Evolutionary conservation across 2,329 filamentous ascomycete genomes (phyloP).

Genomic region (Aciculosporium take): DNA sequence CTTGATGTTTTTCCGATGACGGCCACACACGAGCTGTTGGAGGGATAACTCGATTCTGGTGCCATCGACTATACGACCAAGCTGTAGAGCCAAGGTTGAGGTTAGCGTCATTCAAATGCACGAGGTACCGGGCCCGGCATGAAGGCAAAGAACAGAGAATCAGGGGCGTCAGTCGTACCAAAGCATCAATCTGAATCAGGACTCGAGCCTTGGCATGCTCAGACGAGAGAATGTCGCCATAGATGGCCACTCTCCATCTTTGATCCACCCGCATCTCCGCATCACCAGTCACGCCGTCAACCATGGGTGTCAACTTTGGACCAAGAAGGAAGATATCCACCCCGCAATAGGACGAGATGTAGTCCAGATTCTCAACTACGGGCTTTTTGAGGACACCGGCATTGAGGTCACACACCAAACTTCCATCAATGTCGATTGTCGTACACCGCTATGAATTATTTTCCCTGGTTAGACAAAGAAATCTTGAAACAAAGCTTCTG

Average conservation of each 20-base stretch:
- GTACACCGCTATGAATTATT: conserved; percentile 51
- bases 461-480: background rate
- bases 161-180: conserved; percentile 41
- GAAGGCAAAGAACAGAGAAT: background rate
- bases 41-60: conserved; percentile 74
- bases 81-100: conserved; percentile 30
- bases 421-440: conserved; percentile 83
- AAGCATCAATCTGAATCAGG: conserved; percentile 91
- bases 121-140: background rate
- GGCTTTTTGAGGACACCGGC: conserved; percentile 56
- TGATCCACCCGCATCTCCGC: conserved; percentile 76
- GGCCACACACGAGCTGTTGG: conserved; percentile 84
- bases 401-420: conserved; percentile 64
- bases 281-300: conserved; percentile 60
- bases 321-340: conserved; percentile 94
- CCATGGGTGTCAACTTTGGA: conserved; percentile 71
- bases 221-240: conserved; percentile 84
- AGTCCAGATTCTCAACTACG: conserved; percentile 74
- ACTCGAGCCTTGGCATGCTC: conserved; percentile 96
- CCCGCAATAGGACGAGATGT: conserved; percentile 74
- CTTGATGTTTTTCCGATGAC: conserved; percentile 94
- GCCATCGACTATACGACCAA: conserved; percentile 60
- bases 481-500: background rate
- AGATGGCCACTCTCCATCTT: conserved; percentile 84
- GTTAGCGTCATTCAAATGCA: background rate